Evolutionary conservation across 208 protist genomes (phyloP), one percentile per base, ranked within the genome.

Genomic region (Entamoeba moshkovskii): DNA sequence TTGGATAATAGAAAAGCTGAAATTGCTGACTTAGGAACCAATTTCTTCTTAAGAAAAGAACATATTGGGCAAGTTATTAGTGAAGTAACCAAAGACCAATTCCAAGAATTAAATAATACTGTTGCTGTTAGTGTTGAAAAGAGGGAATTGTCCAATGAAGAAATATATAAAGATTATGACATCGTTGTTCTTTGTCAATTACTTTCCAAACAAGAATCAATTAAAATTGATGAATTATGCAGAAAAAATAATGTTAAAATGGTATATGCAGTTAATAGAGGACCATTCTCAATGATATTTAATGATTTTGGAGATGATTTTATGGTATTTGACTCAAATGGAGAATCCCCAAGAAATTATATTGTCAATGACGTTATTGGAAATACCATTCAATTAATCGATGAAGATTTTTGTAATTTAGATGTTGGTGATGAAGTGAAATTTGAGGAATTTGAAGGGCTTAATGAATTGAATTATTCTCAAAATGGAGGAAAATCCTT

Each of bases 291-390:
- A 49, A 94, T 93, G 13, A 92, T 97, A 1, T 98, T 97, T 92
- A 95, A 93, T 66, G 97, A 98, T 95, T 97, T 98, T 96, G 97
- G 97, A 45, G 59, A 95, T 2, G 44, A 95, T 3, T 97, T 97
- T 94, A 94, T 94, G 18, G 94, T 98, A 16, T 59, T 91, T 18
- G 97, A 98, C 91, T 93, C 66, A 45, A 97, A 97, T 91, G 97
- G 97, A 73, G 97, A 98, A 46, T 48, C 95, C 2, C 48, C 48
- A 66, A 16, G 11, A 33, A 45, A 2, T 22, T 47, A 16, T 66
- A 33, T 93, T 66, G 22, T 93, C 44, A 49, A 16, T 73, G 46
- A 46, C 6, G 42, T 93, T n/a, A 13, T 38, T n/a, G 52, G 44
- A 8, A 42, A 44, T 13, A 47, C 38, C 3, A 49, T 92, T 52